phyloP scores from a whole-genome alignment of 768 basidiomycete genomes.

The Cystobasidiopsis lactophilus region DNA sequence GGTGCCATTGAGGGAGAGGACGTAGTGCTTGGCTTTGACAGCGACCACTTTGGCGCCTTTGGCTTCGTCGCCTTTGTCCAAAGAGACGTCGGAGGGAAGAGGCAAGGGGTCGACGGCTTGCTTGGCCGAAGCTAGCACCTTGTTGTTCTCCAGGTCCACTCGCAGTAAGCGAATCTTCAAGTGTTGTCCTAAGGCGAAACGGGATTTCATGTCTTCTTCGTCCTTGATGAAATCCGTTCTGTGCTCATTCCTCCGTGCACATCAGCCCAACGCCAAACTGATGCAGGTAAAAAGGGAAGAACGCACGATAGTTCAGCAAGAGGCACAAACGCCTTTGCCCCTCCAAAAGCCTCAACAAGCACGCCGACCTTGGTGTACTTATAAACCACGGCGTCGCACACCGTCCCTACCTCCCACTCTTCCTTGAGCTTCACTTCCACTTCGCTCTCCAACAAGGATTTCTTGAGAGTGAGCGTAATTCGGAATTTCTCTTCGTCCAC shows the following conservation, averaged over 20 bases:
- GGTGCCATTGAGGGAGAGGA: conserved; percentile 44
- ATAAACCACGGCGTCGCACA: conserved; percentile 64
- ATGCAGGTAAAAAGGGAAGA: conserved; percentile 21
- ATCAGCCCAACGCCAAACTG: too few relatives aligned
- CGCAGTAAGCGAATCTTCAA: conserved; percentile 60
- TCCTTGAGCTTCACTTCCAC: conserved; percentile 46
- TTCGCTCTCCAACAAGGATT: conserved; percentile 58
- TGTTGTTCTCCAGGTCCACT: conserved; percentile 36
- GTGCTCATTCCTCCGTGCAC: neutral
- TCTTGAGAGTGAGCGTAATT: conserved; percentile 73
- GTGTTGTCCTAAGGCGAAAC: conserved; percentile 59
- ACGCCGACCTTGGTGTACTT: conserved; percentile 58
- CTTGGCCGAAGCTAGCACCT: conserved; percentile 64
- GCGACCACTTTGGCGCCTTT: conserved; percentile 51
- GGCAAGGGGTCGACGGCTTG: conserved; percentile 38
- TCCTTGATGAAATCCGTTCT: conserved; percentile 40
- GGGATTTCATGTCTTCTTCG: conserved; percentile 27
- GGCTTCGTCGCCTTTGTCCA: conserved; percentile 51
- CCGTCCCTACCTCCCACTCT: conserved; percentile 44
- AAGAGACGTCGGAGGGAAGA: conserved; percentile 38
- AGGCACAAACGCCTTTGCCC: conserved; percentile 60
- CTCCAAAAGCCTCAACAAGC: conserved; percentile 76
- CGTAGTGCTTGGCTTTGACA: conserved; percentile 63
- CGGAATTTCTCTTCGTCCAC: conserved; percentile 63
- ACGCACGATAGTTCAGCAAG: conserved; percentile 47